A percentile compares a stretch with the other conserved stretches of the same genome.
Evolutionary conservation across 306 rosid species (phyloP).

Genomic region (Sesbania bispinosa): DNA sequence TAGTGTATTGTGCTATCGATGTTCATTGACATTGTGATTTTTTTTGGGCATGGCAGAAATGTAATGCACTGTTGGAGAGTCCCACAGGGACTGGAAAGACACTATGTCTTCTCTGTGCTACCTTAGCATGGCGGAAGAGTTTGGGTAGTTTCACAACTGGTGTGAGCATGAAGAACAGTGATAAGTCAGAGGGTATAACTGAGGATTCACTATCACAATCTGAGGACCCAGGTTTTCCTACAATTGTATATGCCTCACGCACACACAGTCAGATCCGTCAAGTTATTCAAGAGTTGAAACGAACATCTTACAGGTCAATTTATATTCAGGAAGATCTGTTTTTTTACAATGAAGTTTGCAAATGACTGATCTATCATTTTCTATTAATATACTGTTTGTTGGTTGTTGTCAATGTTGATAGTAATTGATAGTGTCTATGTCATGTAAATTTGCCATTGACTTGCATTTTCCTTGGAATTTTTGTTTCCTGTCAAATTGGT

Average conservation of each 20-base stretch:
- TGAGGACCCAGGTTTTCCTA: constrained; percentile 38
- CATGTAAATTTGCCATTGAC: neutral
- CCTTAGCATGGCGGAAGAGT: constrained; percentile 91
- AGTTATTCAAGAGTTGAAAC: constrained; percentile 84
- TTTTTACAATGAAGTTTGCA: neutral
- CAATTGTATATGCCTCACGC: constrained; percentile 80
- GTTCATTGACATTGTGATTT: constrained; percentile 2
- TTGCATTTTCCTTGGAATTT: neutral
- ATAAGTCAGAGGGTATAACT: constrained; percentile 34
- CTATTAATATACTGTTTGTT: neutral
- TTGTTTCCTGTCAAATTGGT: neutral
- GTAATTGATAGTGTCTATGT: neutral
- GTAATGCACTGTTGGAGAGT: constrained; percentile 93
- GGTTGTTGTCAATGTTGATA: neutral
- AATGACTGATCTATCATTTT: constrained; percentile 5
- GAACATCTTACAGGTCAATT: constrained; percentile 77
- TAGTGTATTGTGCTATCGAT: neutral
- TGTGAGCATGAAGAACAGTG: constrained; percentile 32
- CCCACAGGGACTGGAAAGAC: constrained; percentile 99
- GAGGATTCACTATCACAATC: constrained; percentile 45
- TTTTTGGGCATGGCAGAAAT: constrained; percentile 55
- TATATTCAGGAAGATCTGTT: neutral
- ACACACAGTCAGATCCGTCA: constrained; percentile 99
- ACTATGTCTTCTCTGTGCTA: constrained; percentile 91
- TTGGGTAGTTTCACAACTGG: constrained; percentile 78